Percentiles rank a stretch among this genome's conserved stretches.
These are phyloP conservation scores for Barnettozyma wickerhamii DNA, from an alignment of 805 yeast species.

Conservation along the genomic window DNA sequence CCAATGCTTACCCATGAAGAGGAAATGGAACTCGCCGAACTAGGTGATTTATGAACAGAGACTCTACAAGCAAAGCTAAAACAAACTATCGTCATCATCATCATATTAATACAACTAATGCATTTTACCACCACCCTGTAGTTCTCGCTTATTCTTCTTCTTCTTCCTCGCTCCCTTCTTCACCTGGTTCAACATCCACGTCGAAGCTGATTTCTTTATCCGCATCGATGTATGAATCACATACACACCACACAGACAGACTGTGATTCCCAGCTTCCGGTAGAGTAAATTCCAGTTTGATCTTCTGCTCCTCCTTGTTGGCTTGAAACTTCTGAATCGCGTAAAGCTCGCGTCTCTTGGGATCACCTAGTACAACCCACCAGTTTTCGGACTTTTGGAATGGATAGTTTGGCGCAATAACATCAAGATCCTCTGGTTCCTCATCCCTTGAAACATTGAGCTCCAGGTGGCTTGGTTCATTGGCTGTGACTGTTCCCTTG, in stretches of 20 bases:
- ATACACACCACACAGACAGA: slow-evolving; percentile 76
- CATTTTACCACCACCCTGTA: background rate
- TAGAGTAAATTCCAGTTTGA: slow-evolving; percentile 51
- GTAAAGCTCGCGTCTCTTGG: slow-evolving; percentile 52
- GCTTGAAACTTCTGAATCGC: slow-evolving; percentile 67
- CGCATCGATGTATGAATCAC: slow-evolving; percentile 90
- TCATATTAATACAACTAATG: background rate
- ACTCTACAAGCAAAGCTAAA: background rate
- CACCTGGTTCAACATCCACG: slow-evolving; percentile 37
- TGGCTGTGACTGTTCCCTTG: slow-evolving; percentile 37
- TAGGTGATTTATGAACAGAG: slow-evolving; percentile 1
- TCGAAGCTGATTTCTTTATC: slow-evolving; percentile 73
- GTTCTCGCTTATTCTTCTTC: background rate
- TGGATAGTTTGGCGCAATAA: slow-evolving; percentile 58
- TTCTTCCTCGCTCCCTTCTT: slow-evolving; percentile 23
- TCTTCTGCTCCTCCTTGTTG: slow-evolving; percentile 45
- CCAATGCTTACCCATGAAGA: slow-evolving; percentile 22
- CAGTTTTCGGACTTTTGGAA: slow-evolving; percentile 59
- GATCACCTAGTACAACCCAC: slow-evolving; percentile 88
- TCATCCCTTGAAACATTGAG: slow-evolving; percentile 68
- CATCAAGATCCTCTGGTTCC: slow-evolving; percentile 63
- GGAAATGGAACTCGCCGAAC: slow-evolving; percentile 21
- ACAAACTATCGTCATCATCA: background rate
- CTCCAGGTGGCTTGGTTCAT: slow-evolving; percentile 43
- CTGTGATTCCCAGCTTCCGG: slow-evolving; percentile 58